Evolutionary conservation across 2,329 filamentous ascomycete genomes (phyloP).

Genomic region (Aureobasidium melanogenum): DNA sequence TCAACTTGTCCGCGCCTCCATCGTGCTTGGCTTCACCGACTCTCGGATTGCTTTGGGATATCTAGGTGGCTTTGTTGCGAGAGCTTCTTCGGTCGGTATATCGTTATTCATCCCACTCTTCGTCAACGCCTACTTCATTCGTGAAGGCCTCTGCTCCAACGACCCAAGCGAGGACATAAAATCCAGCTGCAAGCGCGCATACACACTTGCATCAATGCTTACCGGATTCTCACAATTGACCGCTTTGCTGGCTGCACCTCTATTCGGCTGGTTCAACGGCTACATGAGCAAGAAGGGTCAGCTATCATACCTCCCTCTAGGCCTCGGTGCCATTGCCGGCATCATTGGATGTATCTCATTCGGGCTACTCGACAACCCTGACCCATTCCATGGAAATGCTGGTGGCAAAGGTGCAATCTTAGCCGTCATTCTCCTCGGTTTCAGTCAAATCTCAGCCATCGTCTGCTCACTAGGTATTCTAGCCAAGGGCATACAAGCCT

Average conservation of each 20-base stretch:
- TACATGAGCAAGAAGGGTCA: slow-evolving; percentile 46
- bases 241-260: slow-evolving; percentile 72
- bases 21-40: slow-evolving; percentile 61
- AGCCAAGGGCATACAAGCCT: slow-evolving; percentile 57
- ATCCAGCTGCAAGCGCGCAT: slow-evolving; percentile 74
- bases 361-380: slow-evolving; percentile 66
- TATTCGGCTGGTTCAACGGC: slow-evolving; percentile 80
- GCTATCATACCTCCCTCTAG: slow-evolving; percentile 57
- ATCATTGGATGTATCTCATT: slow-evolving; percentile 71
- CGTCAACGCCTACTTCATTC: slow-evolving; percentile 83
- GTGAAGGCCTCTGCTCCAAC: slow-evolving; percentile 64
- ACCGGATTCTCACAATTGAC: slow-evolving; percentile 83
- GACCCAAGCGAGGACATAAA: slow-evolving; percentile 58
- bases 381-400: slow-evolving; percentile 58
- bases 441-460: slow-evolving; percentile 93
- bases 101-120: slow-evolving; percentile 90
- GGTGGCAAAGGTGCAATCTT: slow-evolving; percentile 48
- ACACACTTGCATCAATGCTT: slow-evolving; percentile 76
- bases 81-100: slow-evolving; percentile 89
- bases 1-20: slow-evolving; percentile 31
- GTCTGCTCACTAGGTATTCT: slow-evolving; percentile 90
- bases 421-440: slow-evolving; percentile 70
- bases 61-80: slow-evolving; percentile 85
- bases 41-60: slow-evolving; percentile 78
- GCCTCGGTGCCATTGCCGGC: slow-evolving; percentile 63